A percentile compares a stretch with the other conserved stretches of the same genome.
Conservation (phyloP, 2,329 filamentous ascomycete species). For the Periconia sp. region DNA sequence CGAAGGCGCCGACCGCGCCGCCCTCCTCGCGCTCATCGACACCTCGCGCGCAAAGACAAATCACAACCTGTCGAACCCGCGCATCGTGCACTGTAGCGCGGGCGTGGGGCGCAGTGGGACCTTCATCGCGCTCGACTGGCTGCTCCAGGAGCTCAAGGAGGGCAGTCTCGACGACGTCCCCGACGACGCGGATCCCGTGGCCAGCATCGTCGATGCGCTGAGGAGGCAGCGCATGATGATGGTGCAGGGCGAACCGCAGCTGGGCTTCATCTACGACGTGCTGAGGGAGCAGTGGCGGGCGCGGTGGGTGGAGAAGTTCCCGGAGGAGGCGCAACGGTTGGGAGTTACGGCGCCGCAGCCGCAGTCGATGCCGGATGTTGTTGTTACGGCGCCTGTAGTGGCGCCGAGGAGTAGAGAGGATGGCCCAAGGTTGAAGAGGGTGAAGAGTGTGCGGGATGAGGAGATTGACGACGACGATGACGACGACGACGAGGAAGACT, state of each 20-base stretch:
- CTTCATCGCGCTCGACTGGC: constrained; percentile 93
- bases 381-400: background rate
- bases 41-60: constrained; percentile 64
- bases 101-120: constrained; percentile 93
- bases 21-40: constrained; percentile 69
- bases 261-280: constrained; percentile 85
- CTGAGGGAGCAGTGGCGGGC: constrained; percentile 74
- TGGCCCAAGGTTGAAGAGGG: constrained; percentile 30
- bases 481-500: background rate
- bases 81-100: constrained; percentile 74
- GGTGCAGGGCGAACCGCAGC: constrained; percentile 89
- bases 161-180: constrained; percentile 62
- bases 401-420: constrained; percentile 6
- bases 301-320: constrained; percentile 35
- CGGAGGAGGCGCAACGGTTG: constrained; percentile 28
- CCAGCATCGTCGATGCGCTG: constrained; percentile 75
- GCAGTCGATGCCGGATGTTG: background rate
- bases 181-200: constrained; percentile 67
- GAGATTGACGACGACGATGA: background rate
- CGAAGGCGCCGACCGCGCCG: constrained; percentile 64
- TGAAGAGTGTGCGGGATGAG: constrained; percentile 18
- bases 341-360: constrained; percentile 17
- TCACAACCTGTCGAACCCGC: constrained; percentile 59
- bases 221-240: constrained; percentile 90
- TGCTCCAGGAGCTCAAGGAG: constrained; percentile 77